Evolutionary conservation across 768 basidiomycete genomes (phyloP), one percentile per base, ranked within the genome.

Genomic region (Hygrocybe coccinea): DNA sequence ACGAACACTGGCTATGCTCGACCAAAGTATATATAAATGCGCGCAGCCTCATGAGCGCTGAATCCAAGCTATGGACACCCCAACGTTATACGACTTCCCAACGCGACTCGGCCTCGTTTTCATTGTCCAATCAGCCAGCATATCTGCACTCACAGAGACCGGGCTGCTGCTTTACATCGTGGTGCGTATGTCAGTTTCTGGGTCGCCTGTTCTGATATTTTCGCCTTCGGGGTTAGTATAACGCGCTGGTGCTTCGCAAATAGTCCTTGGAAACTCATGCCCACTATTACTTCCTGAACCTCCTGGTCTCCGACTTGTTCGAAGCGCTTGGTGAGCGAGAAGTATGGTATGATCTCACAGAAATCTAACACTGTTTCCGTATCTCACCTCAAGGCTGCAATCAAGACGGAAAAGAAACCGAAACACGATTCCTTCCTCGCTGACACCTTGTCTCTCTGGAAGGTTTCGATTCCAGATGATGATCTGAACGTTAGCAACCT

Each of bases 251-350:
- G 17, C 55, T 62, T 15, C 63, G 69, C 34, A 64, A 54, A 52
- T 71, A 70, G 70, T 60, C 57, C 33, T 60, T 63, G 25, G 64
- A 64, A 19, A 69, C 70, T n/a, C 71, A 70, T 44, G 56, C 71
- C 37, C 70, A 71, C 55, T 66, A 61, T 38, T 71, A 71, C 51
- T 71, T 71, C 55, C 35, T 71, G n/a, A 69, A 65, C 49, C 52
- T 71, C 39, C 58, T 71, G 57, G 17, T 69, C 11, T 67, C 61
- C 24, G 70, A 71, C 55, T 54, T 71, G 22, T 64, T 71, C 12
- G 69, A 69, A 61, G 69, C 69, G 14, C 63, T 69, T 21, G 70
- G 70, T 71, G 52, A 54, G 67, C 39, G 22, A 17, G n/a, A 29
- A 21, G 24, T 48, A 15, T 6, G n/a, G 17, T 44, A 21, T 12